Conservation (phyloP, 208 protist species). For the Leishmania turanica region DNA sequence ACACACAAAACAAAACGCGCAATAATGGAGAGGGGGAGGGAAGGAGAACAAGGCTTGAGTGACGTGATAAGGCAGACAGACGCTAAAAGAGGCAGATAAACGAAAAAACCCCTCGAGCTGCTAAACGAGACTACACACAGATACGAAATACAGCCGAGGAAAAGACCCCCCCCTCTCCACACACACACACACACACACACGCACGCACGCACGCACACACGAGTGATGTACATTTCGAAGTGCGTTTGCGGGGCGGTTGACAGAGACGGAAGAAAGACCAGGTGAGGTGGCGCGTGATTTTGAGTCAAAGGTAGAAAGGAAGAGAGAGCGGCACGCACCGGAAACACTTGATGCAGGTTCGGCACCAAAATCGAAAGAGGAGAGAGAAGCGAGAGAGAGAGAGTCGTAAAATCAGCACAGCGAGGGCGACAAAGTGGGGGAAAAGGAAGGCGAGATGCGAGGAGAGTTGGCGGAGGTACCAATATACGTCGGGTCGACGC, state of each 20-base stretch:
- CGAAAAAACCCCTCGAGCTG: not conserved
- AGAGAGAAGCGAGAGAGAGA: not conserved
- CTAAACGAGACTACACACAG: not conserved
- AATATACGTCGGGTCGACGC: not conserved
- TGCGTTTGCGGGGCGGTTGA: not conserved
- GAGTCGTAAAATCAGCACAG: not conserved
- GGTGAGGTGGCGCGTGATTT: not conserved
- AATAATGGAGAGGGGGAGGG: conserved; percentile 1
- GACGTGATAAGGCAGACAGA: conserved; percentile 6
- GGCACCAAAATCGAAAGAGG: not conserved
- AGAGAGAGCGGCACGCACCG: not conserved
- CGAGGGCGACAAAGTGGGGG: not conserved
- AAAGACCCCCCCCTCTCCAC: not conserved
- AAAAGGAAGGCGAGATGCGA: conserved; percentile 2
- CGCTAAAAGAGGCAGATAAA: not conserved
- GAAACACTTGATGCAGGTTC: not conserved
- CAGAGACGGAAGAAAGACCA: not conserved
- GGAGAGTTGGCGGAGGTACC: conserved; percentile 1
- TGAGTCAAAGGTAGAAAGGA: not conserved
- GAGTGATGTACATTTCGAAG: not conserved
- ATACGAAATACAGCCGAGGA: not conserved
- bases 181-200: not conserved
- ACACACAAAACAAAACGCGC: not conserved
- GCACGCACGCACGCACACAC: not conserved
- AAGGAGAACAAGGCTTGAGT: conserved; percentile 1